Base-by-base conservation (phyloP, 108 stramenopile species). In the Nitzschia sp. region DNA sequence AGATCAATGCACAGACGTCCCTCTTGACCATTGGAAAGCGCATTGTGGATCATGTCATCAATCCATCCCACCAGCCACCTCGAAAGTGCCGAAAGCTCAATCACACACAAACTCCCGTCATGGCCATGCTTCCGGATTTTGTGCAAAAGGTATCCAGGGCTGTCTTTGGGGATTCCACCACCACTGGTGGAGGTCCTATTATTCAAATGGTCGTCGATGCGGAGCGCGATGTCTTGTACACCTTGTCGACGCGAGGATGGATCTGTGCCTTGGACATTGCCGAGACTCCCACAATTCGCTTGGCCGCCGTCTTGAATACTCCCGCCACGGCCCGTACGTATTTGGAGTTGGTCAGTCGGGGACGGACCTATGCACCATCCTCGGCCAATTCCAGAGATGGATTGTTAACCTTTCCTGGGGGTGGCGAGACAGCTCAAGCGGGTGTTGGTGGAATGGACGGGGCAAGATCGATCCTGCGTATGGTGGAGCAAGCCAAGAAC, bases 371-470 rank as follows among this genome's bases (percentile, higher is more conserved):
- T 51, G 84, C 92, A 7, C 88, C 86, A 2, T 75, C 78, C 12
- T 46, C 56, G 22, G 72, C 77, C 26, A 71, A 75, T 3, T 11
- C 26, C 8, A 58, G 53, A 25, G 67, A 86, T 3, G 88, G 78
- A 17, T 68, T 55, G 24, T 77, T 93, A 12, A 77, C 67, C 17
- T 93, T 93, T 67, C 82, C 85, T 12, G 92, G 92, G 19, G 87
- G 86, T 14, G 78, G 81, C 50, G 66, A 74, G 10, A 75, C 83
- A 7, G 92, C 92, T 15, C 85, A 88, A 76, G 83, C 85, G 46
- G 92, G 92, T 29, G 89, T 94, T 15, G 92, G 92, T 22, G 90
- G 92, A 20, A 94, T 94, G 92, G 88, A 94, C 14, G 92, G 92
- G 22, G 92, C 92, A 12, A 63, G 90, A 25, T 67, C 70, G 9